phyloP scores from a whole-genome alignment of 1,284 basidiomycete species.

The Marasmius sp. region DNA sequence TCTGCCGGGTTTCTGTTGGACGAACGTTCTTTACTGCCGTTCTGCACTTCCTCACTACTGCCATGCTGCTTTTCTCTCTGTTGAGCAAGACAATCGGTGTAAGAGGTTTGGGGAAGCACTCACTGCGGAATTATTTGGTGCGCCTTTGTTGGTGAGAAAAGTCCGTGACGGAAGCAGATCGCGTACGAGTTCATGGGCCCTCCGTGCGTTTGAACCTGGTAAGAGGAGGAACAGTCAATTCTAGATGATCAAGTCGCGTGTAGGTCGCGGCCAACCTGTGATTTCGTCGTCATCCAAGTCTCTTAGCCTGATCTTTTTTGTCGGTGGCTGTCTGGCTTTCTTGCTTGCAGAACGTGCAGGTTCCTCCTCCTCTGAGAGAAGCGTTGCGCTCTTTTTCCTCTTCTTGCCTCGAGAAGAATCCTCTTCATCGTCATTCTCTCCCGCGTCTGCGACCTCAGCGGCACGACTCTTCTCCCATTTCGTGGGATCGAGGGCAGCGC shows the following conservation, averaged over 20 bases:
- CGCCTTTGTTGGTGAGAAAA: slow-evolving; percentile 69
- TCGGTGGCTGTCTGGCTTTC: slow-evolving; percentile 58
- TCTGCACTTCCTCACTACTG: no score
- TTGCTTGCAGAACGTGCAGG: slow-evolving; percentile 51
- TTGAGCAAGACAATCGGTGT: no score
- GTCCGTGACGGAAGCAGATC: slow-evolving; percentile 75
- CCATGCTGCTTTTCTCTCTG: no score
- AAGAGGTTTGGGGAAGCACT: slow-evolving; percentile 9
- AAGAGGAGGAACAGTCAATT: slow-evolving; percentile 3
- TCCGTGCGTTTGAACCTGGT: slow-evolving; percentile 68
- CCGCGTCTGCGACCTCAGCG: slow-evolving; percentile 36
- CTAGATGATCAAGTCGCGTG: slow-evolving; percentile 7
- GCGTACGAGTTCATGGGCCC: slow-evolving; percentile 87
- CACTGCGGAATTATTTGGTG: slow-evolving; percentile 54
- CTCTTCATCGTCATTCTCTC: slow-evolving; percentile 48
- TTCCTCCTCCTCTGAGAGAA: slow-evolving; percentile 36
- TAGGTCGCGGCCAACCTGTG: slow-evolving; percentile 1
- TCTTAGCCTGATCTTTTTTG: slow-evolving; percentile 60
- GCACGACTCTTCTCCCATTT: slow-evolving; percentile 69
- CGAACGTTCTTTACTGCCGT: no score
- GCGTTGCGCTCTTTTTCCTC: slow-evolving; percentile 41
- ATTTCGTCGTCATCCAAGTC: slow-evolving; percentile 48
- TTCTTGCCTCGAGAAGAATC: slow-evolving; percentile 52
- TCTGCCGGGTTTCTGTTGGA: no score
- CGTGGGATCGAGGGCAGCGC: slow-evolving; percentile 78